Evolutionary conservation across 208 protist species (phyloP).

Genomic region (Borovskyia barvae): DNA sequence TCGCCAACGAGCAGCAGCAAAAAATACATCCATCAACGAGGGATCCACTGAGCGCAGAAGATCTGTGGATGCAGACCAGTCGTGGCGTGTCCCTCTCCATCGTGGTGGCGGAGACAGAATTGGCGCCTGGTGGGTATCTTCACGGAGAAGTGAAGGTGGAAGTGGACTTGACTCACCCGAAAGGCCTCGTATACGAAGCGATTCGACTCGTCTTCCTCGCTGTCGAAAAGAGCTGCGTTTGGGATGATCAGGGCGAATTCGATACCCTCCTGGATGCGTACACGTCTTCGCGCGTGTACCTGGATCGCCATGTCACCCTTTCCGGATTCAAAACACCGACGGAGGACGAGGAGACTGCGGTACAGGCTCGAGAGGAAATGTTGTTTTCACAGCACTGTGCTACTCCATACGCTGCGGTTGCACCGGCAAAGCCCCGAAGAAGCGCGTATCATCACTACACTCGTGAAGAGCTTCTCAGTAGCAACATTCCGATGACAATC

Average conservation of each 20-base stretch:
- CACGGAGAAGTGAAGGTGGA: slow-evolving; percentile 36
- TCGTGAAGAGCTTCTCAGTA: slow-evolving; percentile 12
- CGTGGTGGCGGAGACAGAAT: slow-evolving; percentile 1
- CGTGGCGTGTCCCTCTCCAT: slow-evolving; percentile 24
- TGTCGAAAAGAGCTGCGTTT: slow-evolving; percentile 42
- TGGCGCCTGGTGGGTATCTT: slow-evolving; percentile 26
- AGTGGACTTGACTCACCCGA: slow-evolving; percentile 17
- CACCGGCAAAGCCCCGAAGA: slow-evolving; percentile 29
- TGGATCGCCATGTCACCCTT: slow-evolving; percentile 55
- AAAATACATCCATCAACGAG: too few relatives aligned
- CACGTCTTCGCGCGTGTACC: slow-evolving; percentile 54
- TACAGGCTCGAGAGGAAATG: slow-evolving; percentile 46
- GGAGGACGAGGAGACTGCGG: slow-evolving; percentile 41
- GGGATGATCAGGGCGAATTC: slow-evolving; percentile 65
- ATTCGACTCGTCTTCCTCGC: slow-evolving; percentile 42
- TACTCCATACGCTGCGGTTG: slow-evolving; percentile 42
- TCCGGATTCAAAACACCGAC: slow-evolving; percentile 31
- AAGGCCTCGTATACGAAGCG: slow-evolving; percentile 32
- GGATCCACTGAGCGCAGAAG: too few relatives aligned
- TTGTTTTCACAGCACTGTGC: slow-evolving; percentile 48
- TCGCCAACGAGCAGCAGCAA: too few relatives aligned
- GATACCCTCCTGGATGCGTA: slow-evolving; percentile 49
- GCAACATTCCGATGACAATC: slow-evolving; percentile 14
- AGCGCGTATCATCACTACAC: slow-evolving; percentile 26
- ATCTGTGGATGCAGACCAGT: slow-evolving; percentile 17